Conservation (phyloP, 1,284 basidiomycete species). For the Trametes versicolor region DNA sequence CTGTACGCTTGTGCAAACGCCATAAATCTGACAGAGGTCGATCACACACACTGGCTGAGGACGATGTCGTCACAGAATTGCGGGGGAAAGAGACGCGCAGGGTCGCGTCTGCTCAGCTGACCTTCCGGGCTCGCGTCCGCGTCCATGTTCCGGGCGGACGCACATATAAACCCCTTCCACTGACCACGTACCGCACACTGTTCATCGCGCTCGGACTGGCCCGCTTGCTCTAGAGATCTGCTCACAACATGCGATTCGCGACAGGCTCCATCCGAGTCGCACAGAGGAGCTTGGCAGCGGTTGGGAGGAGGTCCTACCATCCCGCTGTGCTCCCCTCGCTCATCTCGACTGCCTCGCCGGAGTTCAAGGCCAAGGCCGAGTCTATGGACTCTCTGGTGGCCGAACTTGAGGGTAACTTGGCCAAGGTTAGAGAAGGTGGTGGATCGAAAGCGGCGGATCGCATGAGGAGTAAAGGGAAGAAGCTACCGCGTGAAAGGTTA, state of each 20-base stretch:
- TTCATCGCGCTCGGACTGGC: neutral
- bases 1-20: too few relatives aligned
- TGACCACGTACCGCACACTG: neutral
- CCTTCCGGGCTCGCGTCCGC: constrained; percentile 20
- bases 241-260: constrained; percentile 25
- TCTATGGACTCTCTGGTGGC: constrained; percentile 75
- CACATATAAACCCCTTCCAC: constrained; percentile 3
- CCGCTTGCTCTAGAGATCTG: neutral
- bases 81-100: constrained; percentile 18
- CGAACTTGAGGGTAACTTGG: constrained; percentile 68
- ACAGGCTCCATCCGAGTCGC: constrained; percentile 22
- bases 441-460: constrained; percentile 78
- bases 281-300: constrained; percentile 23
- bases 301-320: constrained; percentile 58
- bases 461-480: constrained; percentile 85
- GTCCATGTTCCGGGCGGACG: constrained; percentile 29
- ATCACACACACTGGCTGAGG: too few relatives aligned
- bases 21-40: too few relatives aligned
- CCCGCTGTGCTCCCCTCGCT: constrained; percentile 77
- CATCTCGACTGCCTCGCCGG: constrained; percentile 72
- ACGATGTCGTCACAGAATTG: constrained; percentile 10
- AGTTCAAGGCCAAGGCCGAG: constrained; percentile 71
- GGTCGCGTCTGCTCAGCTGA: constrained; percentile 33
- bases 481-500: constrained; percentile 88
- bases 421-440: constrained; percentile 68